phyloP scores from a whole-genome alignment of 2,329 filamentous ascomycete species.

The Talaromyces sp. region DNA sequence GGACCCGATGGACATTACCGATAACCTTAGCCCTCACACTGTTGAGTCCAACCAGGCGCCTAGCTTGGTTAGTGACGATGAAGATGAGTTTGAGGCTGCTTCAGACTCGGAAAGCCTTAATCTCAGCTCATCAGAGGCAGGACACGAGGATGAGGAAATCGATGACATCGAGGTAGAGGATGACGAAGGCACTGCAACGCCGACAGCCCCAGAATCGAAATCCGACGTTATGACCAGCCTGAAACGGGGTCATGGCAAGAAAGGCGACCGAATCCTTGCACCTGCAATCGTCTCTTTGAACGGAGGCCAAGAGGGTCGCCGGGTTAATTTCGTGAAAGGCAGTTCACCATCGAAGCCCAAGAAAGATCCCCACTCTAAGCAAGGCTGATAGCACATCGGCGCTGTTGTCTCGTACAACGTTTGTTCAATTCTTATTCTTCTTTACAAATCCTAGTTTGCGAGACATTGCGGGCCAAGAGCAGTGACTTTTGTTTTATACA shows the following conservation, averaged over 20 bases:
- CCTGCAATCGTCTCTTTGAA: conserved; percentile 22
- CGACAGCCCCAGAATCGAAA: conserved; percentile 29
- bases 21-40: conserved; percentile 63
- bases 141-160: conserved; percentile 50
- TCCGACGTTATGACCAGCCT: conserved; percentile 25
- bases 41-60: conserved; percentile 69
- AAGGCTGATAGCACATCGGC: conserved; percentile 12
- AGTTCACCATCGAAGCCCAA: conserved; percentile 25
- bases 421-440: neutral
- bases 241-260: conserved; percentile 26
- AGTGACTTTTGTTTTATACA: conserved; percentile 1
- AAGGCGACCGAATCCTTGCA: conserved; percentile 21
- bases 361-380: conserved; percentile 21
- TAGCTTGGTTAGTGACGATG: conserved; percentile 65
- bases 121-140: conserved; percentile 39
- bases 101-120: conserved; percentile 59
- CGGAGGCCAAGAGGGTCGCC: conserved; percentile 27
- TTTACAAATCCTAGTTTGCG: neutral
- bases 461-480: neutral
- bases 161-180: conserved; percentile 42
- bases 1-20: conserved; percentile 35
- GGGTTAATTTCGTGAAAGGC: conserved; percentile 28
- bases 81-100: conserved; percentile 64
- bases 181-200: conserved; percentile 35
- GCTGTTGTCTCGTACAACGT: neutral